phyloP scores from a whole-genome alignment of 1,139 yeast species.

The Pichia kudriavzevii region DNA sequence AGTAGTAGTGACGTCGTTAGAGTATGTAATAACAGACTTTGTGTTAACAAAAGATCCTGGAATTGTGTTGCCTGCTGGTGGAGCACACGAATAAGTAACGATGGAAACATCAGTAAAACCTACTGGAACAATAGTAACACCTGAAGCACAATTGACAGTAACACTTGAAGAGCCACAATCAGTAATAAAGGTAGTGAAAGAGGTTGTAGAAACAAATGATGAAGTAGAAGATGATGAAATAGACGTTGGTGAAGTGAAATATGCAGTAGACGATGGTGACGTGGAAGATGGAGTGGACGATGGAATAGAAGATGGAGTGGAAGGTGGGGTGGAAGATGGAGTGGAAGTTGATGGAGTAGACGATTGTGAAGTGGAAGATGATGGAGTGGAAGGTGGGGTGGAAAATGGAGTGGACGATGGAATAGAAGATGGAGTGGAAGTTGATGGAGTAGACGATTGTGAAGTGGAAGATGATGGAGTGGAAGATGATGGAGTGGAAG shows the following conservation, averaged over 20 bases:
- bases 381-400: not conserved
- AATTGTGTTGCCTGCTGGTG: conserved; percentile 1
- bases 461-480: not conserved
- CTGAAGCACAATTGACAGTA: conserved; percentile 3
- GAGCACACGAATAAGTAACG: conserved; percentile 7
- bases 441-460: not conserved
- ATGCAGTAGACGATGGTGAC: conserved; percentile 1
- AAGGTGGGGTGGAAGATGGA: not conserved
- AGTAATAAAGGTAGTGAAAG: conserved; percentile 3
- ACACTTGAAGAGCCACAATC: conserved; percentile 2
- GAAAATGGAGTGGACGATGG: not conserved
- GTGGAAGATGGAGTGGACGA: not conserved
- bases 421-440: not conserved
- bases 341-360: not conserved
- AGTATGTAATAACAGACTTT: conserved; percentile 2
- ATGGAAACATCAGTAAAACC: conserved; percentile 2
- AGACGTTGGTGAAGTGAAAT: conserved; percentile 4
- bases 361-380: not conserved
- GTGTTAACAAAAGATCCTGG: conserved; percentile 8
- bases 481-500: conserved; percentile 6
- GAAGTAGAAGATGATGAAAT: not conserved
- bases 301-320: conserved; percentile 1
- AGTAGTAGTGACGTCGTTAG: conserved; percentile 11
- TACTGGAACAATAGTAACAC: conserved; percentile 3
- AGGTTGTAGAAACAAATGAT: not conserved